Evolutionary conservation across 1,284 basidiomycete genomes (phyloP), one percentile per base, ranked within the genome.

Genomic region (Agroathelia rolfsii): DNA sequence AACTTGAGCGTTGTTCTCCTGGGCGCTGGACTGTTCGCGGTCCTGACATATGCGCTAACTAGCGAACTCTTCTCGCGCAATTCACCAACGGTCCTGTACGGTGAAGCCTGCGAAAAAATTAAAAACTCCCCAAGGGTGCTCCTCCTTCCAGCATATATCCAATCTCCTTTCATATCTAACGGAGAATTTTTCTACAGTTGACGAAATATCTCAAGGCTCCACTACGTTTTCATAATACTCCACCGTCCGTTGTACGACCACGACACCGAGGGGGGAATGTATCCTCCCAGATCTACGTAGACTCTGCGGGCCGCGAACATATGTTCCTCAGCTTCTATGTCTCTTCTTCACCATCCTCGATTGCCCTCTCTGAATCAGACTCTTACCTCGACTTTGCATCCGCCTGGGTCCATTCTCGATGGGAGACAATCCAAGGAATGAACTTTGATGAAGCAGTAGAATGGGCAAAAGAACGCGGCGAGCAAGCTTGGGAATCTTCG

Each of bases 11-110:
- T 95, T 32, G 89, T 95, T 41, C 48, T 92, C 4, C 57, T 89
- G 28, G 88, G 88, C 20, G 88, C 84, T 14, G 82, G 77, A 19
- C 66, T 87, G 20, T 87, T 86, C 26, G 75, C 77, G 6, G 64
- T 93, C 29, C 68, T 93, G 22, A 62, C 82, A n/a, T 89, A 93
- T 46, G 81, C 86, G 8, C 67, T 93, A 21, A 81, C 80, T 8
- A 84, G 86, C 14, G 89, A 94, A 56, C 66, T 95, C 5, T 93
- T 94, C 56, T 90, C 89, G 10, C 80, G 73, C 50, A 96, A 95
- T 58, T 93, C 88, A 18, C 87, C 90, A 2, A 89, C 87, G 2
- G 87, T 92, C 18, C 62, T 95, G 32, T 92, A 90, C 51, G 75
- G 75, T 24, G 76, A 89, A 42, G 86, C 88, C 9, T 90, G 89